phyloP scores from a whole-genome alignment of 371 early-diverging fungal species.

The Mucor lusitanicus region DNA sequence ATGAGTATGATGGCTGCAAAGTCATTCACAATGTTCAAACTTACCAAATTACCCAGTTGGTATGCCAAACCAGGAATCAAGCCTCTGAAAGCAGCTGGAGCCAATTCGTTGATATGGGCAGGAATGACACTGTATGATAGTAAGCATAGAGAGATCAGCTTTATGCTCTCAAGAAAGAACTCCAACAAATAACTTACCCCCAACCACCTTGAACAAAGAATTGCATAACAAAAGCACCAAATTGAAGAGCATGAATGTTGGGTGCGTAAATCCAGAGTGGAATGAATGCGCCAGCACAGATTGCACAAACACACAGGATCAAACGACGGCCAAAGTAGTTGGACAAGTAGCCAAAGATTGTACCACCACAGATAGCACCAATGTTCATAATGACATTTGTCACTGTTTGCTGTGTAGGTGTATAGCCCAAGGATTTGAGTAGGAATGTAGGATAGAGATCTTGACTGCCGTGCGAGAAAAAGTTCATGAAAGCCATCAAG shows the following conservation, averaged over 20 bases:
- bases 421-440: conserved; percentile 53
- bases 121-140: conserved; percentile 53
- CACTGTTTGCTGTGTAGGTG: conserved; percentile 52
- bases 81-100: conserved; percentile 66
- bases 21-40: neutral
- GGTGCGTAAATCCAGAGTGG: conserved; percentile 67
- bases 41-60: conserved; percentile 68
- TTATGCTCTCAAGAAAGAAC: neutral
- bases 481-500: conserved; percentile 67
- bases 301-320: conserved; percentile 44
- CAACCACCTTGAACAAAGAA: conserved; percentile 72
- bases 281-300: conserved; percentile 64
- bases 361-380: conserved; percentile 75
- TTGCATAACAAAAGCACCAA: conserved; percentile 65
- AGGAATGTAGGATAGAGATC: conserved; percentile 77
- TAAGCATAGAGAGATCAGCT: neutral
- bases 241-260: conserved; percentile 43
- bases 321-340: conserved; percentile 68
- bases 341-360: conserved; percentile 63
- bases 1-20: neutral
- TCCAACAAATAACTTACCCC: conserved; percentile 37
- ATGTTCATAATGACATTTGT: conserved; percentile 64
- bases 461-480: conserved; percentile 71
- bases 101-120: conserved; percentile 68
- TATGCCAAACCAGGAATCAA: conserved; percentile 71